Conservation (phyloP, 106 monocot genomes). For the Alisma plantagoaquatica region DNA sequence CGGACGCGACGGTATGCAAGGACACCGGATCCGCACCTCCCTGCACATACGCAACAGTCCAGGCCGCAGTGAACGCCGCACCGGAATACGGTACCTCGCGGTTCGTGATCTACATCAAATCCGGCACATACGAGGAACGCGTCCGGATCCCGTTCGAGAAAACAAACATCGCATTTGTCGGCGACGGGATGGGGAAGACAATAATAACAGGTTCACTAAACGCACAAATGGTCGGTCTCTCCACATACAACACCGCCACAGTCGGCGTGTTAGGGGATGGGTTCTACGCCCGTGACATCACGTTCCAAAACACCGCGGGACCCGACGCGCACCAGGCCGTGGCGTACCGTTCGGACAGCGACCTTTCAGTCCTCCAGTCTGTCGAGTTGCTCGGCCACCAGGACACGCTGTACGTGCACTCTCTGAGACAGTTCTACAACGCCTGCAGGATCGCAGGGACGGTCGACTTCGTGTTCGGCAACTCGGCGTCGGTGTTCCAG, state of each 20-base stretch:
- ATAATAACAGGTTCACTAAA: constrained; percentile 62
- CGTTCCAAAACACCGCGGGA: constrained; percentile 69
- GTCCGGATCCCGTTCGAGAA: constrained; percentile 76
- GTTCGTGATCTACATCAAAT: constrained; percentile 55
- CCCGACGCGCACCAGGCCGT: constrained; percentile 80
- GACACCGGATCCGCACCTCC: constrained; percentile 10
- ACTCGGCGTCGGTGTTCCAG: constrained; percentile 65
- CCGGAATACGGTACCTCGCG: constrained; percentile 31
- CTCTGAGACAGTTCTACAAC: constrained; percentile 69
- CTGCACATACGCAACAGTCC: constrained; percentile 47
- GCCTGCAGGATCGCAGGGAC: constrained; percentile 63
- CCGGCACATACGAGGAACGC: constrained; percentile 63
- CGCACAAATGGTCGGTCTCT: constrained; percentile 49
- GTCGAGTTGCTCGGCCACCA: constrained; percentile 90
- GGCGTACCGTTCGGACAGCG: constrained; percentile 81
- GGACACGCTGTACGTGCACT: constrained; percentile 83
- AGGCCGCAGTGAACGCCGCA: constrained; percentile 51
- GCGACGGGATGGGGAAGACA: constrained; percentile 75
- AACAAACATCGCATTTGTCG: constrained; percentile 60
- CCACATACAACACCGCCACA: constrained; percentile 88
- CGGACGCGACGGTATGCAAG: constrained; percentile 52
- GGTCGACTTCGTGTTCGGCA: constrained; percentile 84
- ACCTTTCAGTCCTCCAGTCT: constrained; percentile 44
- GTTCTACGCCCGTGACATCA: constrained; percentile 63
- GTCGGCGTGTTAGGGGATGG: constrained; percentile 62